These are phyloP conservation scores for Mortierella sp. DNA, from an alignment of 371 early-diverging fungal species.

Conservation along the genomic window DNA sequence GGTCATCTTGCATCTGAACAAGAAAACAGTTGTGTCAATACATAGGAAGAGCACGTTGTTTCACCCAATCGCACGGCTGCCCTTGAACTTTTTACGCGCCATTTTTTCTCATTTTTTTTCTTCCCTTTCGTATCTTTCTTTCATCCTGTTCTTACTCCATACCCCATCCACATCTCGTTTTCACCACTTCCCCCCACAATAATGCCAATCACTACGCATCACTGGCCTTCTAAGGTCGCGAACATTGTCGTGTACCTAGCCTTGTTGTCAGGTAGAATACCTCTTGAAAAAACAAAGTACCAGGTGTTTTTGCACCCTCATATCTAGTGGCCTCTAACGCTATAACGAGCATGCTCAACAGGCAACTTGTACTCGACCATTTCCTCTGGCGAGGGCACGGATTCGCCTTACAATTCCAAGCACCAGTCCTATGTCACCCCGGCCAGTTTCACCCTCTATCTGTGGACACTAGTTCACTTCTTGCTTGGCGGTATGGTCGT, in stretches of 20 bases:
- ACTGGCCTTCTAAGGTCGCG: slow-evolving; percentile 62
- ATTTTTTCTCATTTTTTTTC: slow-evolving; percentile 5
- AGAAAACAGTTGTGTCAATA: too few species aligned
- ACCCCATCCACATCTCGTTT: neutral
- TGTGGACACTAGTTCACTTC: slow-evolving; percentile 74
- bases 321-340: too few species aligned
- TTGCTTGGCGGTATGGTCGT: slow-evolving; percentile 72
- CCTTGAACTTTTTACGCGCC: slow-evolving; percentile 16
- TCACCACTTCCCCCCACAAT: neutral
- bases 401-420: slow-evolving; percentile 39
- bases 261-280: slow-evolving; percentile 64
- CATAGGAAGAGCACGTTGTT: too few species aligned
- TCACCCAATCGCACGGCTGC: slow-evolving; percentile 8
- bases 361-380: slow-evolving; percentile 69
- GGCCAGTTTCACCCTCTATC: slow-evolving; percentile 53
- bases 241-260: slow-evolving; percentile 77
- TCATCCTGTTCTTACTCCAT: slow-evolving; percentile 1
- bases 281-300: too few species aligned
- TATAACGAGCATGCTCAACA: too few species aligned
- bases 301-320: too few species aligned
- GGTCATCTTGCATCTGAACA: too few species aligned
- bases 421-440: slow-evolving; percentile 59
- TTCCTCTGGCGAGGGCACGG: slow-evolving; percentile 56
- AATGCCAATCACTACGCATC: slow-evolving; percentile 3
- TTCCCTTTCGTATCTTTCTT: neutral